Evolutionary conservation across 2,329 filamentous ascomycete species (phyloP).

Genomic region (Keithomyces neogunnii): DNA sequence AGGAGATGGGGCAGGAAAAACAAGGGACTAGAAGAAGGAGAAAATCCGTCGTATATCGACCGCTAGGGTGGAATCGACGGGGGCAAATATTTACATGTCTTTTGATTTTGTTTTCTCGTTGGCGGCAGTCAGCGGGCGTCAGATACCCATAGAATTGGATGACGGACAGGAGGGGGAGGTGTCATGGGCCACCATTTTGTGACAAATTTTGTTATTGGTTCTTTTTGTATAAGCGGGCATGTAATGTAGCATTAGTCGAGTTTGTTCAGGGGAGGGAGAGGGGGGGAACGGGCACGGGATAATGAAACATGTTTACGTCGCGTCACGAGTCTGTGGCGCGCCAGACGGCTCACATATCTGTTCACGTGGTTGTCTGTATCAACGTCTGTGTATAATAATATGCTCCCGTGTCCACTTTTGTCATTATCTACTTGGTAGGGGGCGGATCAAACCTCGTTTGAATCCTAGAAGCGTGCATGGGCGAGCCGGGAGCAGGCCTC

Average conservation of each 20-base stretch:
- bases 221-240: constrained; percentile 11
- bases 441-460: constrained; percentile 31
- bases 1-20: background rate
- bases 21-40: background rate
- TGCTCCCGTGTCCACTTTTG: background rate
- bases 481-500: constrained; percentile 19
- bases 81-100: background rate
- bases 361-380: no score
- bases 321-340: background rate
- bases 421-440: constrained; percentile 15
- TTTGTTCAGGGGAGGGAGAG: background rate
- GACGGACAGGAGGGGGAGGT: background rate
- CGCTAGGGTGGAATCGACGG: background rate
- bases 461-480: constrained; percentile 26
- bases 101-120: background rate
- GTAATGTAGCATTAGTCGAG: background rate
- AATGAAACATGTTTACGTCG: background rate
- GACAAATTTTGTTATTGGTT: constrained; percentile 5
- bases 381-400: no score
- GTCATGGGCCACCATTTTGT: background rate
- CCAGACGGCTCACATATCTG: no score
- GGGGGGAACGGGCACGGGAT: background rate
- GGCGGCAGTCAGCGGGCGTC: constrained; percentile 6
- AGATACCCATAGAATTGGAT: constrained; percentile 20
- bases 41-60: background rate